Conservation (phyloP, 2,329 filamentous ascomycete genomes). For the Colletotrichum melonis region DNA sequence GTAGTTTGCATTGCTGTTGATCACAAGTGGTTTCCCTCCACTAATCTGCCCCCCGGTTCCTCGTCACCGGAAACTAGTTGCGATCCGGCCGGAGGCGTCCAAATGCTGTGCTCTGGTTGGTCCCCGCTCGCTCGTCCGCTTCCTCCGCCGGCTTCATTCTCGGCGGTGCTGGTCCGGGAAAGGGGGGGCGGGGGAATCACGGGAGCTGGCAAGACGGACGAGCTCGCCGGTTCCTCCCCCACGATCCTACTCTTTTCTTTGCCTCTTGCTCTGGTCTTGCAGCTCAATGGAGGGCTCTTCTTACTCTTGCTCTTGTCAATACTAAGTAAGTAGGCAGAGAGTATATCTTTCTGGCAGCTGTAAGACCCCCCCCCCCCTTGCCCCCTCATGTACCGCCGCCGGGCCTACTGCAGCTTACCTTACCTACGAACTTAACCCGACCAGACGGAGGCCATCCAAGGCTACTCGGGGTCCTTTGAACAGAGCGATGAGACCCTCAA, state of each 20-base stretch:
- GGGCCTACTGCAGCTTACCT: background rate
- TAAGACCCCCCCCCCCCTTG: too few relatives aligned
- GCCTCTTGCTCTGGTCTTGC: background rate
- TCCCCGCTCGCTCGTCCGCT: background rate
- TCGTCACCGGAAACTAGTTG: background rate
- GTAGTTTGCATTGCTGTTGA: background rate
- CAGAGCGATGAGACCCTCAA: background rate
- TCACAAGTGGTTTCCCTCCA: background rate
- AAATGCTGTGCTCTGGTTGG: slow-evolving; percentile 12
- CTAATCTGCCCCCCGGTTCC: background rate
- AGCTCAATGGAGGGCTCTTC: background rate
- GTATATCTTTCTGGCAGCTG: background rate
- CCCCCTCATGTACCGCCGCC: too few relatives aligned
- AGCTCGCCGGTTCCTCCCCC: background rate
- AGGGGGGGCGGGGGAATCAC: background rate
- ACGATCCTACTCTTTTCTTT: background rate
- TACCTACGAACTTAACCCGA: background rate
- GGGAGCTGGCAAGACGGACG: background rate
- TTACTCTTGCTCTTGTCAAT: background rate
- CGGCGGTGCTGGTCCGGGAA: slow-evolving; percentile 5
- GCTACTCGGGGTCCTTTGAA: background rate
- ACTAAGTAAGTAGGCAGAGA: background rate
- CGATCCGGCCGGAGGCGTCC: slow-evolving; percentile 20
- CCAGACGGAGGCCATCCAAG: background rate
- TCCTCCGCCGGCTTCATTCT: slow-evolving; percentile 12